A percentile compares a stretch with the other conserved stretches of the same genome.
These are phyloP conservation scores for Emericellopsis cladophorae DNA, from an alignment of 2,329 filamentous ascomycete genomes.

Conservation along the genomic window DNA sequence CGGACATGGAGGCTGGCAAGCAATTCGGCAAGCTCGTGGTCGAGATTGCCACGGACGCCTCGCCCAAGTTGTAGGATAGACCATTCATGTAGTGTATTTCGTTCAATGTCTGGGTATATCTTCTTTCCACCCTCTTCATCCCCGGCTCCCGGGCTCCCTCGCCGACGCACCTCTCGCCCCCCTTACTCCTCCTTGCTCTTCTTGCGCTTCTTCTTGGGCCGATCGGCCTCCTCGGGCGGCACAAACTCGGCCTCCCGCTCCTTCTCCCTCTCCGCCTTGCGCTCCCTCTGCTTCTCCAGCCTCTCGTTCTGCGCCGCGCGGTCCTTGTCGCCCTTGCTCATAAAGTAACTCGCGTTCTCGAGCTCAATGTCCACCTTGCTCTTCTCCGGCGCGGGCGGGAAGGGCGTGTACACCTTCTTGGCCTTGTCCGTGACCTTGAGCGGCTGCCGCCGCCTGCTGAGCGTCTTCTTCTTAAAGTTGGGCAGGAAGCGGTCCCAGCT, in stretches of 20 bases:
- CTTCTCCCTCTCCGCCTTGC: slow-evolving; percentile 78
- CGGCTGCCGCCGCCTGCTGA: slow-evolving; percentile 73
- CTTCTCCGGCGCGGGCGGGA: slow-evolving; percentile 94
- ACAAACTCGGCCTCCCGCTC: slow-evolving; percentile 79
- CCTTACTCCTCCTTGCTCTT: slow-evolving; percentile 22
- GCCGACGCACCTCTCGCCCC: neutral
- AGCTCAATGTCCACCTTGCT: slow-evolving; percentile 98
- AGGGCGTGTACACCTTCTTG: slow-evolving; percentile 93
- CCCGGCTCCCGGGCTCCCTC: neutral
- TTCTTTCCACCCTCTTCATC: neutral
- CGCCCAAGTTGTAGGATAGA: slow-evolving; percentile 1
- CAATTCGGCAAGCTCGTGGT: slow-evolving; percentile 94
- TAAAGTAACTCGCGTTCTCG: slow-evolving; percentile 93
- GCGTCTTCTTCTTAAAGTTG: slow-evolving; percentile 88
- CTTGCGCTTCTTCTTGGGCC: slow-evolving; percentile 52
- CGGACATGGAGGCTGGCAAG: slow-evolving; percentile 71
- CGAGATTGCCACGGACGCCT: slow-evolving; percentile 37
- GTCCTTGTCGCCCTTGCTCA: slow-evolving; percentile 87
- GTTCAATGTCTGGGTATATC: neutral
- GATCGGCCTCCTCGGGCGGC: slow-evolving; percentile 64
- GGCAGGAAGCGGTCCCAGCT: slow-evolving; percentile 95
- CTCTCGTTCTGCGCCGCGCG: slow-evolving; percentile 67
- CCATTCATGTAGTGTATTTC: neutral
- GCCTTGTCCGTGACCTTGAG: slow-evolving; percentile 82
- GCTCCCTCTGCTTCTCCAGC: slow-evolving; percentile 72